Conservation (phyloP, 208 protist genomes). For the Novymonas esmeraldas region DNA sequence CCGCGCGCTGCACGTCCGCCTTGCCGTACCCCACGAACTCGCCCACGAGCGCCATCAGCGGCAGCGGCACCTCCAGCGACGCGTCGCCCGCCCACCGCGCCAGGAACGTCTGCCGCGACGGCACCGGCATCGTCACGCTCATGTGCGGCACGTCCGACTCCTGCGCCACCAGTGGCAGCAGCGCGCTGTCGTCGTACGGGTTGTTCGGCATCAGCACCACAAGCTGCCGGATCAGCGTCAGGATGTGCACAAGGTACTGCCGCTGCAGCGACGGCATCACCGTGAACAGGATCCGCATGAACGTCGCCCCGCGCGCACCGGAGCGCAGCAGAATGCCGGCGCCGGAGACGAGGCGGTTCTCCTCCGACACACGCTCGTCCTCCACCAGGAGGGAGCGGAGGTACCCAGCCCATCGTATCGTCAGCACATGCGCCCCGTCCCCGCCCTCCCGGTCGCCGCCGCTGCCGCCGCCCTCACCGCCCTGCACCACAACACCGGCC, state of each 20-base stretch:
- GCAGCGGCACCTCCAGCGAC: slow-evolving; percentile 41
- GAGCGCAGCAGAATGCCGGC: slow-evolving; percentile 47
- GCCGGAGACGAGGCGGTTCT: slow-evolving; percentile 36
- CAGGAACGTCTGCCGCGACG: slow-evolving; percentile 38
- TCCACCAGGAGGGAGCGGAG: slow-evolving; percentile 5
- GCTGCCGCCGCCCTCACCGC: background rate
- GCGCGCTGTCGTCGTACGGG: slow-evolving; percentile 44
- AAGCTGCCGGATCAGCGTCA: slow-evolving; percentile 51
- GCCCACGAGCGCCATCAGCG: slow-evolving; percentile 39
- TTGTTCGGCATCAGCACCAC: slow-evolving; percentile 37
- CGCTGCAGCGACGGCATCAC: slow-evolving; percentile 31
- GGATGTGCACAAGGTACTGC: slow-evolving; percentile 15
- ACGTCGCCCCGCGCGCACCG: slow-evolving; percentile 40
- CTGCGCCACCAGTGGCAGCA: slow-evolving; percentile 28
- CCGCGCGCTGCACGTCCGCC: slow-evolving; percentile 33
- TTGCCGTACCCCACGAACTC: slow-evolving; percentile 41
- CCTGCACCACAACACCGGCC: background rate
- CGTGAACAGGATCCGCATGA: slow-evolving; percentile 39
- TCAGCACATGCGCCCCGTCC: slow-evolving; percentile 17
- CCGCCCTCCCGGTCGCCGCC: background rate
- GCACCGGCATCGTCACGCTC: slow-evolving; percentile 23
- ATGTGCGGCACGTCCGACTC: slow-evolving; percentile 32
- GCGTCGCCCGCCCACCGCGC: slow-evolving; percentile 39
- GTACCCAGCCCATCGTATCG: slow-evolving; percentile 17
- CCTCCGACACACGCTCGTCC: slow-evolving; percentile 14